Conservation (phyloP, 73 alveolate species). For the Tetrahymena borealis region DNA sequence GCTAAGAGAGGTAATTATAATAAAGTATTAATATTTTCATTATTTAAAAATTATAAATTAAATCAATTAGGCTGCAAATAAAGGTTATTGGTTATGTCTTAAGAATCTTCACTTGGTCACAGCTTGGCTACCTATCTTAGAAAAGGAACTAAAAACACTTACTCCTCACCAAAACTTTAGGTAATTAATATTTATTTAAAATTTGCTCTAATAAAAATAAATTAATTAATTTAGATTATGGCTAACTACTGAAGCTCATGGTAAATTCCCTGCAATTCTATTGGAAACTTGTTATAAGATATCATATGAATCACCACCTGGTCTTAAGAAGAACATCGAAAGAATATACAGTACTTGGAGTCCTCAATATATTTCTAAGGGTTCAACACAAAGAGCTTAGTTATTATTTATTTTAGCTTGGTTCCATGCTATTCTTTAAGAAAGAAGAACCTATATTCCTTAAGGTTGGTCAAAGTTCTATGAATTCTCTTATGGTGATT, state of each 20-base stretch:
- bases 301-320: constrained; percentile 99
- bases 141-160: constrained; percentile 91
- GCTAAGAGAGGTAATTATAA: constrained; percentile 31
- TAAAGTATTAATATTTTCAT: background rate
- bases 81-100: constrained; percentile 99
- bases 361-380: constrained; percentile 70
- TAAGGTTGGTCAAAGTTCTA: constrained; percentile 99
- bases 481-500: constrained; percentile 98
- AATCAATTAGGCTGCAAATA: constrained; percentile 88
- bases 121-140: constrained; percentile 97
- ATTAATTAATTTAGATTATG: constrained; percentile 66
- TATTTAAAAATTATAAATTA: background rate
- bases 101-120: constrained; percentile 98
- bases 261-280: constrained; percentile 97
- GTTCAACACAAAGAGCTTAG: constrained; percentile 81
- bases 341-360: constrained; percentile 90
- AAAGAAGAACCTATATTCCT: constrained; percentile 99
- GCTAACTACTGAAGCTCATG: constrained; percentile 99
- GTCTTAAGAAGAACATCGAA: constrained; percentile 96
- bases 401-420: constrained; percentile 95
- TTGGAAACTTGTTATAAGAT: constrained; percentile 93
- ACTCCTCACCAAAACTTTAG: constrained; percentile 92
- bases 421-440: constrained; percentile 99
- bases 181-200: background rate
- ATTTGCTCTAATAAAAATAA: background rate